Percentiles rank a stretch among this genome's conserved stretches.
phyloP scores from a whole-genome alignment of 352 stramenopile species.

The Phytophthora hybrid region DNA sequence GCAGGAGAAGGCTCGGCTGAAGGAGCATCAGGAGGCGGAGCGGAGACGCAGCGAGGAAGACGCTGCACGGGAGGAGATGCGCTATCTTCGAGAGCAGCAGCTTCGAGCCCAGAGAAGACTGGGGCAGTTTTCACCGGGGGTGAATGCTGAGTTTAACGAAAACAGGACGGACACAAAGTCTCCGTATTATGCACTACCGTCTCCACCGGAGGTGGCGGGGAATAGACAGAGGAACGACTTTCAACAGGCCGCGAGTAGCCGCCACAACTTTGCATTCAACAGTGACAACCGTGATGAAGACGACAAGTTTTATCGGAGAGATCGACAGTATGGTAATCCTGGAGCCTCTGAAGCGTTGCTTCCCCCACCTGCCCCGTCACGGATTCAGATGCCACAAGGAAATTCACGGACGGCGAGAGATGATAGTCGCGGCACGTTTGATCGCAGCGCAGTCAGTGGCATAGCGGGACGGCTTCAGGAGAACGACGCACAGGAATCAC shows the following conservation, averaged over 20 bases:
- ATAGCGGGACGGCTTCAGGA: constrained; percentile 21
- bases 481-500: constrained; percentile 24
- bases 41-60: constrained; percentile 47
- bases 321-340: constrained; percentile 21
- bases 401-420: constrained; percentile 23
- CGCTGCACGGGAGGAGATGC: constrained; percentile 59
- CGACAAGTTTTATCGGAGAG: constrained; percentile 31
- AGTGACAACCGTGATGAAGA: constrained; percentile 20
- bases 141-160: constrained; percentile 22
- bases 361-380: constrained; percentile 36
- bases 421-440: constrained; percentile 19
- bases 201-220: constrained; percentile 10
- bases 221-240: constrained; percentile 26
- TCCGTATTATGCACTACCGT: constrained; percentile 30
- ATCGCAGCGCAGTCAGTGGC: constrained; percentile 4
- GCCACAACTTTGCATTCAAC: constrained; percentile 27
- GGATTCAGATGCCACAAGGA: constrained; percentile 22
- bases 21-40: constrained; percentile 53
- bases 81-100: constrained; percentile 64
- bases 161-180: constrained; percentile 12
- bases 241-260: constrained; percentile 21
- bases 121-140: constrained; percentile 29
- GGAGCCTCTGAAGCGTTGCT: constrained; percentile 18
- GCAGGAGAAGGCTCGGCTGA: constrained; percentile 69
- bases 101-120: constrained; percentile 66